phyloP scores from a whole-genome alignment of 305 asterid genomes.

The Fraxinus nigra region DNA sequence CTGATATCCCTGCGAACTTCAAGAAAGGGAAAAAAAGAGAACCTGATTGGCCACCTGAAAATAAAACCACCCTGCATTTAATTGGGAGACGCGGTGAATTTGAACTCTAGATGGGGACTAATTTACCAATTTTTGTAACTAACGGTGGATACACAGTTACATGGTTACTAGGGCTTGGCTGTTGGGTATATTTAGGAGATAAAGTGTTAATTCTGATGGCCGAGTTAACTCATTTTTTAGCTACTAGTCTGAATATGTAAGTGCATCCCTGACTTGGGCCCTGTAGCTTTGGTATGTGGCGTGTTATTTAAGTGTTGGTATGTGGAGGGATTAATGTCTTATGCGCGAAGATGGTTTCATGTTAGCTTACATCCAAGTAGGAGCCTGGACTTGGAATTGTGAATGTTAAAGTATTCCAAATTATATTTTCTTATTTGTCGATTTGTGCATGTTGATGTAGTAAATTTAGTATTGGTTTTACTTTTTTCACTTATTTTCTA shows the following conservation, averaged over 20 bases:
- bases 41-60: background rate
- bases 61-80: background rate
- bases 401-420: background rate
- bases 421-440: background rate
- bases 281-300: background rate
- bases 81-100: background rate
- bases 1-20: background rate
- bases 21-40: background rate
- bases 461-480: background rate
- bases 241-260: background rate
- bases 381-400: background rate
- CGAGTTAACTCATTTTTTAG: background rate
- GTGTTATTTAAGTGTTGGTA: background rate
- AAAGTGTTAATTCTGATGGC: background rate
- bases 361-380: background rate
- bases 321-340: background rate
- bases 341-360: background rate
- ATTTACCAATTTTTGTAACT: background rate
- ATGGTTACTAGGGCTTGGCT: background rate
- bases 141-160: background rate
- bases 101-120: background rate
- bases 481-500: background rate
- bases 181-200: conserved; percentile 2
- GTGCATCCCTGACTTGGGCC: background rate
- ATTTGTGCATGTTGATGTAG: background rate